These are phyloP conservation scores for Aspergillus sp. DNA, from an alignment of 2,329 filamentous ascomycete species.

Conservation along the genomic window DNA sequence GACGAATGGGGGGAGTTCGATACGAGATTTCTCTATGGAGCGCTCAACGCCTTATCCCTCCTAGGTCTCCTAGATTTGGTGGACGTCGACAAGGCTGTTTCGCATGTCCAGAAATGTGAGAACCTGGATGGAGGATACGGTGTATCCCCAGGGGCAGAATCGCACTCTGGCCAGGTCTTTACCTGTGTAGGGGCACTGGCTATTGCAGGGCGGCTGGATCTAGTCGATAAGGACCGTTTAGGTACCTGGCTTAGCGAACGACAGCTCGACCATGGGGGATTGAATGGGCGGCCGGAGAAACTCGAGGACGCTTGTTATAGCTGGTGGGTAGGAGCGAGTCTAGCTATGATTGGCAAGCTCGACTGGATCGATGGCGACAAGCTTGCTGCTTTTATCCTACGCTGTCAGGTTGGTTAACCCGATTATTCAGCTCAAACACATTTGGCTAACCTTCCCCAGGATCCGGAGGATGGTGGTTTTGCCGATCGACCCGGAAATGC, in stretches of 20 bases:
- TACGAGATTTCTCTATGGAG: conserved; percentile 89
- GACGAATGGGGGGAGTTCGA: conserved; percentile 97
- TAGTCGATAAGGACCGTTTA: conserved; percentile 78
- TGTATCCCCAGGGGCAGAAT: conserved; percentile 84
- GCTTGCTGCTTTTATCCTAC: conserved; percentile 77
- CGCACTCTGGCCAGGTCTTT: conserved; percentile 93
- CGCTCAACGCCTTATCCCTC: conserved; percentile 84
- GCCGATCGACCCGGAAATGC: conserved; percentile 89
- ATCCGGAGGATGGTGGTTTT: conserved; percentile 78
- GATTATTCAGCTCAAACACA: background rate
- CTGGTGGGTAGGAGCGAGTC: conserved; percentile 95
- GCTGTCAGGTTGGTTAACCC: conserved; percentile 63
- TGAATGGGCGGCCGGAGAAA: conserved; percentile 95
- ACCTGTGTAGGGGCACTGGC: conserved; percentile 85
- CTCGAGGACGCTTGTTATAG: conserved; percentile 96
- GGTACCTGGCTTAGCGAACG: conserved; percentile 91
- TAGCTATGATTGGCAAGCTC: conserved; percentile 81
- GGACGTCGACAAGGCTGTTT: conserved; percentile 76
- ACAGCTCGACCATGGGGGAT: conserved; percentile 79
- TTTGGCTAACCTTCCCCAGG: conserved; percentile 44
- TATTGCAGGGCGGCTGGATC: conserved; percentile 77
- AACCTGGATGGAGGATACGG: conserved; percentile 97
- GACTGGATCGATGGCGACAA: conserved; percentile 91
- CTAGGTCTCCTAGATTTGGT: conserved; percentile 71
- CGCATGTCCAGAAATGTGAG: conserved; percentile 75